phyloP scores from a whole-genome alignment of 2,329 filamentous ascomycete genomes.

The Monosporascus cannonballus region DNA sequence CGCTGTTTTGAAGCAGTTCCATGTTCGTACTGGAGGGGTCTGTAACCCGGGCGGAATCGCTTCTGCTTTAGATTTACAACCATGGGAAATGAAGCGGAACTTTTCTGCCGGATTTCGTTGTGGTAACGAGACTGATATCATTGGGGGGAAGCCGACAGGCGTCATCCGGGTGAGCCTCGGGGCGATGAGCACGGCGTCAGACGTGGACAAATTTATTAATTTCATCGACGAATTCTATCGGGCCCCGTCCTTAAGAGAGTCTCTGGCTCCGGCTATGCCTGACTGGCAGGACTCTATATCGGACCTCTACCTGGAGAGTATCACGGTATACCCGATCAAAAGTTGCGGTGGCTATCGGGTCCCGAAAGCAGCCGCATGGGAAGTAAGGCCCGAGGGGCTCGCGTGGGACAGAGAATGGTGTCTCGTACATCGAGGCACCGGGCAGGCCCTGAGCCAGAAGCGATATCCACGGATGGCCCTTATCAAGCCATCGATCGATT shows the following conservation, averaged over 20 bases:
- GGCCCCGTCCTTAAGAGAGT: constrained; percentile 7
- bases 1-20: constrained; percentile 69
- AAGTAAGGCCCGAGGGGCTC: constrained; percentile 73
- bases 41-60: constrained; percentile 91
- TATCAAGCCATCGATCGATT: constrained; percentile 68
- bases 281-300: constrained; percentile 1
- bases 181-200: constrained; percentile 75
- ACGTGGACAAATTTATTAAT: constrained; percentile 64
- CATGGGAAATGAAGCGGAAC: constrained; percentile 78
- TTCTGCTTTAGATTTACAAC: constrained; percentile 61
- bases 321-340: constrained; percentile 87
- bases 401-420: constrained; percentile 98
- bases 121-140: constrained; percentile 74
- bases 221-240: constrained; percentile 68
- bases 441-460: constrained; percentile 83
- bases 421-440: constrained; percentile 79
- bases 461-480: constrained; percentile 82
- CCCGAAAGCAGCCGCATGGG: constrained; percentile 61
- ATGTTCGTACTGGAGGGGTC: constrained; percentile 80
- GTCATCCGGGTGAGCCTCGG: constrained; percentile 81
- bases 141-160: constrained; percentile 80
- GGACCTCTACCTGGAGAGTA: constrained; percentile 50
- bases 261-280: not conserved
- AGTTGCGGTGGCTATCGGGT: constrained; percentile 79
- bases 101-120: constrained; percentile 83